phyloP scores from a whole-genome alignment of 805 yeast genomes.

The Candida rishiriensis region DNA sequence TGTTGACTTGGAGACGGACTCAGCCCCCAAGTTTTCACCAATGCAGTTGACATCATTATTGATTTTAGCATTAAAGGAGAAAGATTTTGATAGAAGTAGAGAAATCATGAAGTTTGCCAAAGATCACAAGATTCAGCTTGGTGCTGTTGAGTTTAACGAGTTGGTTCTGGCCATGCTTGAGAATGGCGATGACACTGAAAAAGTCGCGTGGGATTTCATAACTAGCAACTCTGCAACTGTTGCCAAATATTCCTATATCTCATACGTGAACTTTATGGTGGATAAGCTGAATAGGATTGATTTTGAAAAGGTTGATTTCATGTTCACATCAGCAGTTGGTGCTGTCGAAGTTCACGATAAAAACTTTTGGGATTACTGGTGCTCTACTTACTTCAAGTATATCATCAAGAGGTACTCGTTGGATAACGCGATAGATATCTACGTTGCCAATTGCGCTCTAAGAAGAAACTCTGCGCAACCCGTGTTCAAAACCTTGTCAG shows the following conservation, averaged over 20 bases:
- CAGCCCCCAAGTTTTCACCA: constrained; percentile 21
- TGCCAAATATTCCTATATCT: constrained; percentile 24
- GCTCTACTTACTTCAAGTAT: constrained; percentile 29
- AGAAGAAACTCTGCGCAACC: neutral
- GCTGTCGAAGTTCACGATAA: constrained; percentile 11
- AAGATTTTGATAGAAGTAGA: constrained; percentile 25
- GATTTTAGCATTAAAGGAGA: constrained; percentile 21
- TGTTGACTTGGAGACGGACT: constrained; percentile 18
- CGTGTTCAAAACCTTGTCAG: constrained; percentile 11
- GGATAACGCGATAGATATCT: constrained; percentile 20
- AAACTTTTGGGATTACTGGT: constrained; percentile 30
- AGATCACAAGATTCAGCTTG: constrained; percentile 21
- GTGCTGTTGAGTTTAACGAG: constrained; percentile 28
- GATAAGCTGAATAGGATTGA: constrained; percentile 15
- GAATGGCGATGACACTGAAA: constrained; percentile 7
- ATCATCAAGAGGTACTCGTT: constrained; percentile 22
- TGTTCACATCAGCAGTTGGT: constrained; percentile 16
- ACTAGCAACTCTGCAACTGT: constrained; percentile 11
- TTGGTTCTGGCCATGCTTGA: constrained; percentile 24
- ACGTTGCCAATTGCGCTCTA: constrained; percentile 8
- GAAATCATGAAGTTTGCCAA: constrained; percentile 26
- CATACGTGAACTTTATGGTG: constrained; percentile 28
- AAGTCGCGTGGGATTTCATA: constrained; percentile 28
- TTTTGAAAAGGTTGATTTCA: constrained; percentile 19
- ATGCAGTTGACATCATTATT: constrained; percentile 29